Evolutionary conservation across 2,329 filamentous ascomycete genomes (phyloP), one percentile per base, ranked within the genome.

Genomic region (Fusarium subtropicale): DNA sequence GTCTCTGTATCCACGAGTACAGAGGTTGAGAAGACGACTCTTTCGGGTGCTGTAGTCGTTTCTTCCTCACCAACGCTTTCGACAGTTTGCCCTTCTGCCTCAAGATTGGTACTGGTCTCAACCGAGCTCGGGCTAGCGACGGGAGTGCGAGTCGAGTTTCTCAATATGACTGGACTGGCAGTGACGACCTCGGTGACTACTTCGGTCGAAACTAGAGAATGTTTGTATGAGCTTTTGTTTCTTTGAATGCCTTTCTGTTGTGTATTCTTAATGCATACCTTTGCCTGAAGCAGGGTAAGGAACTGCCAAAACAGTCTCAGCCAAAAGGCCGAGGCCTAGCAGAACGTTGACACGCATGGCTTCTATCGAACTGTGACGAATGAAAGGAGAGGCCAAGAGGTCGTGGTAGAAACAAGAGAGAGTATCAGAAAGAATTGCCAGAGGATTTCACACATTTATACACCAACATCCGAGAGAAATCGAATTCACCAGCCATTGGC

Each of bases 281-380:
- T 24, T 24, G 16, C 13, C 15, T 11, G 28, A 26, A 10, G 33
- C 24, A 7, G 15, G 22, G 42, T 38, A 42, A 16, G 61, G 61
- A 24, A 48, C 33, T 65, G 62, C 61, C 33, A 66, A 20, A 30
- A 47, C 54, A 55, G 61, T 48, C 26, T 65, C 47, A 4, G 24
- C 62, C 26, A 65, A 33, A 30, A 65, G 47, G 61, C 62, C 42
- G 12, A 65, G 18, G 31, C 54, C 42, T 15, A 65, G n/a, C 12
- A 65, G 34, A 24, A 26, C 33, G 13, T 42, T 30, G 24, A 41
- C 26, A 45, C 36, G 55, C 61, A 65, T 65, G 22, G 31, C 22
- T 48, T 65, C 16, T 38, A 20, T 18, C n/a, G 28, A 28, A 55
- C n/a, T 60, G 44, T 10, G 8, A n/a, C 24, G 31, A 31, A 3